Evolutionary conservation across 2,329 filamentous ascomycete species (phyloP), one percentile per base, ranked within the genome.

Genomic region (Monilinia polystroma): DNA sequence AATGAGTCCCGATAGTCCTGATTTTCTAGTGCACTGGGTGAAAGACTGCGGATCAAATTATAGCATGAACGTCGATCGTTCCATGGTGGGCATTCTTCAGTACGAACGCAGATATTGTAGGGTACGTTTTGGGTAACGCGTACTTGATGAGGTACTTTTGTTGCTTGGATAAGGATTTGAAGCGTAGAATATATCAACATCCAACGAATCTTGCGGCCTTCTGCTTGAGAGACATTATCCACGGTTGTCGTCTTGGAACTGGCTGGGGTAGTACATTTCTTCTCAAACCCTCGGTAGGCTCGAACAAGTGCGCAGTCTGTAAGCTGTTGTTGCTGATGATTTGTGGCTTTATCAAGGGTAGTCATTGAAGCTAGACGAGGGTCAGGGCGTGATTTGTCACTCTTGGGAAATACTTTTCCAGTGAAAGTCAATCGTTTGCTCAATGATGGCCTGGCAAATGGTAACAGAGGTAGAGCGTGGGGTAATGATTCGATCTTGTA

Each of bases 121-220:
- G 81, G 79, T 1, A 86, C 81, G 18, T 80, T 80, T 1, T 82
- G 79, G 0, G 81, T 79, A 65, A 89, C 84, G 20, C 81, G 80
- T 38, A 91, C 86, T 72, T 90, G 86, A 6, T 79, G 75, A 0
- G 91, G 88, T 0, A 84, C 80, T 45, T 83, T 79, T 0, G 86
- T 88, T 49, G 87, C 87, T 64, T 85, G 85, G 12, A 84, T 82
- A 1, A 95, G 81, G n/a, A 87, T 88, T 75, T 95, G 91, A 66
- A 92, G 83, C 4, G 87, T 83, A 23, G 87, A 84, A 73, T 94
- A 94, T 8, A 94, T 83, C 47, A 93, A 75, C 41, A 93, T 85
- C 91, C 91, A 95, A 51, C 91, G 83, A 20, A 93, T 84, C 76
- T 92, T 93, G 52, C 91, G 86, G 1, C 86, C 90, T 70, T 94